Conservation (phyloP, 352 stramenopile species). For the Pythium phragmiticola region DNA sequence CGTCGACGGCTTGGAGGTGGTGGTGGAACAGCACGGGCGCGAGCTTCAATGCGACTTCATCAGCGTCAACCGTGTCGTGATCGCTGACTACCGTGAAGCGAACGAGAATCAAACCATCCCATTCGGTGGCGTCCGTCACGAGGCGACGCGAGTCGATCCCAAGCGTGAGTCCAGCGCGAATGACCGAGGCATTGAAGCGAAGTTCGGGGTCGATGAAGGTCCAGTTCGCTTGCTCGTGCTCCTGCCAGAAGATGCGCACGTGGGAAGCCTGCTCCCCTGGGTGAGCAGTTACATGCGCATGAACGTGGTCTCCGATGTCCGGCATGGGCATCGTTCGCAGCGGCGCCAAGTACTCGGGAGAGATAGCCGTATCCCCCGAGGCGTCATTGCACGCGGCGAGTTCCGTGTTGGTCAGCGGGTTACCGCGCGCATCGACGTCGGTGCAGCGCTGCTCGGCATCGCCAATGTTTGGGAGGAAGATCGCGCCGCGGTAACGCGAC, state of each 20-base stretch:
- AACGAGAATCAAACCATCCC: constrained; percentile 10
- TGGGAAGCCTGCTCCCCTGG: constrained; percentile 9
- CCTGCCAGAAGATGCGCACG: constrained; percentile 18
- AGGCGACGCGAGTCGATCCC: constrained; percentile 17
- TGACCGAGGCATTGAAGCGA: constrained; percentile 14
- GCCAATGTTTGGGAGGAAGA: constrained; percentile 22
- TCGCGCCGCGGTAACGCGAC: constrained; percentile 6
- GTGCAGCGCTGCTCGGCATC: constrained; percentile 1
- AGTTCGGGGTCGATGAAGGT: constrained; percentile 21
- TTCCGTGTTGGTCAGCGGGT: constrained; percentile 14
- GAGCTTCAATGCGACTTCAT: constrained; percentile 20
- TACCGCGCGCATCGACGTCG: constrained; percentile 13
- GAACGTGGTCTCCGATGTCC: not conserved
- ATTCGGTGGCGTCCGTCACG: constrained; percentile 10
- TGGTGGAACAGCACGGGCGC: constrained; percentile 21
- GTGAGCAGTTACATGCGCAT: constrained; percentile 5
- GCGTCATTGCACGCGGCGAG: constrained; percentile 17
- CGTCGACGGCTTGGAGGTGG: constrained; percentile 15
- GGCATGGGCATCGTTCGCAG: constrained; percentile 8
- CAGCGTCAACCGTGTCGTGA: not conserved
- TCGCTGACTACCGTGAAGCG: constrained; percentile 15
- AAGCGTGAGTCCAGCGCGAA: constrained; percentile 13
- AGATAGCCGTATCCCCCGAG: constrained; percentile 6
- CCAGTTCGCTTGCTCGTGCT: constrained; percentile 6
- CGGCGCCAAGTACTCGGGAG: constrained; percentile 19